Evolutionary conservation across 148 eudicot species (phyloP).

Genomic region (Linanthus parryae): DNA sequence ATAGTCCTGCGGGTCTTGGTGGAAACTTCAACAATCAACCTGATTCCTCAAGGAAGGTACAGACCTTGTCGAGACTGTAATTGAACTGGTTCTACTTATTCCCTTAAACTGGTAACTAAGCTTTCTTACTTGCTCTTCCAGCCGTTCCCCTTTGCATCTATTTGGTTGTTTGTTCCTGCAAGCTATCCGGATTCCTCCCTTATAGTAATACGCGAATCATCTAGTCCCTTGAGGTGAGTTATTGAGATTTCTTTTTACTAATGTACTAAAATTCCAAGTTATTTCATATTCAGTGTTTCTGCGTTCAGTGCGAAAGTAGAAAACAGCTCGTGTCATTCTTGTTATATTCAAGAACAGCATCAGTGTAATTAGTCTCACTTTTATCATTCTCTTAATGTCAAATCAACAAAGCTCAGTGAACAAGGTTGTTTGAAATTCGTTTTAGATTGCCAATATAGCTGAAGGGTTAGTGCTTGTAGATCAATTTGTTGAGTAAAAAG

Average conservation of each 20-base stretch:
- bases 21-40: conserved; percentile 9
- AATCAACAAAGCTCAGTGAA: background rate
- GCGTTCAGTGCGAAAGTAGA: background rate
- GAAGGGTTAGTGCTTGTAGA: background rate
- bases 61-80: background rate
- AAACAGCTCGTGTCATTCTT: background rate
- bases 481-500: background rate
- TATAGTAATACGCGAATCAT: conserved; percentile 16
- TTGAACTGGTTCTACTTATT: background rate
- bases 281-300: background rate
- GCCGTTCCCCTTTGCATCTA: background rate
- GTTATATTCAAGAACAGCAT: background rate
- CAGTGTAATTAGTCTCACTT: background rate
- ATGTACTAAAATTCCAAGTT: background rate
- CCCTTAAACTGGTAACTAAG: background rate
- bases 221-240: conserved; percentile 23
- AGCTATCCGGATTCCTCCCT: conserved; percentile 41
- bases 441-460: background rate
- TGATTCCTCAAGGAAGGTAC: conserved; percentile 15
- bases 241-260: conserved; percentile 1
- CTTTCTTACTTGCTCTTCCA: background rate
- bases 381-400: too few species aligned
- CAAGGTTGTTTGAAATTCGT: background rate
- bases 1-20: conserved; percentile 10
- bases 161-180: conserved; percentile 1